A percentile compares a stretch with the other conserved stretches of the same genome.
Evolutionary conservation across 2,329 filamentous ascomycete species (phyloP).

Genomic region (Tricladium varicosporioides): DNA sequence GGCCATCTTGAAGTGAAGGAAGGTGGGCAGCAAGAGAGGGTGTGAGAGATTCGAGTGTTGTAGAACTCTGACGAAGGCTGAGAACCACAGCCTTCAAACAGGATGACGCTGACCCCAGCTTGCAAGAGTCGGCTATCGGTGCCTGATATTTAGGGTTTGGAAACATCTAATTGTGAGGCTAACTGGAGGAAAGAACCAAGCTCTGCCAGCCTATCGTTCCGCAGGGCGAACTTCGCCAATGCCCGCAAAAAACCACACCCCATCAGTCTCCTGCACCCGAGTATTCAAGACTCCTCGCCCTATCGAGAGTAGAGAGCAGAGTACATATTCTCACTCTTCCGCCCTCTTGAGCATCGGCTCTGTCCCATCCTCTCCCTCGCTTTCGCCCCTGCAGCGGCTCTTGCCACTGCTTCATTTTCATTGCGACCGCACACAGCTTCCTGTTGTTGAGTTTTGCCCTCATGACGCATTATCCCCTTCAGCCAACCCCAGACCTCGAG

Average conservation of each 20-base stretch:
- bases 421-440: slow-evolving; percentile 23
- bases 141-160: too few species aligned
- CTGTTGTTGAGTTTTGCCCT: slow-evolving; percentile 17
- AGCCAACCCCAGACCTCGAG: slow-evolving; percentile 16
- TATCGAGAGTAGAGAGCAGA: too few species aligned
- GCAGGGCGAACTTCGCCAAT: too few species aligned
- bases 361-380: background rate
- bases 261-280: too few species aligned
- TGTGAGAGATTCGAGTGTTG: background rate
- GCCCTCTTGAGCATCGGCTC: slow-evolving; percentile 4
- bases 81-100: background rate
- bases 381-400: slow-evolving; percentile 17
- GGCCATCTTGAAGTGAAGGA: slow-evolving; percentile 55
- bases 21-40: background rate
- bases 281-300: too few species aligned
- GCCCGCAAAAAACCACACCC: too few species aligned
- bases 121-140: too few species aligned
- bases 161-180: too few species aligned
- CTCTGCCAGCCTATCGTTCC: too few species aligned
- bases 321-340: slow-evolving; percentile 2
- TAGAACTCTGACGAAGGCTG: background rate
- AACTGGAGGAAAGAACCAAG: too few species aligned
- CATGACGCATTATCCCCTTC: slow-evolving; percentile 23
- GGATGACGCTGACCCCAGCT: too few species aligned
- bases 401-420: slow-evolving; percentile 22